Conservation (phyloP, 306 rosid species). For the Trichosanthes cucumerina region DNA sequence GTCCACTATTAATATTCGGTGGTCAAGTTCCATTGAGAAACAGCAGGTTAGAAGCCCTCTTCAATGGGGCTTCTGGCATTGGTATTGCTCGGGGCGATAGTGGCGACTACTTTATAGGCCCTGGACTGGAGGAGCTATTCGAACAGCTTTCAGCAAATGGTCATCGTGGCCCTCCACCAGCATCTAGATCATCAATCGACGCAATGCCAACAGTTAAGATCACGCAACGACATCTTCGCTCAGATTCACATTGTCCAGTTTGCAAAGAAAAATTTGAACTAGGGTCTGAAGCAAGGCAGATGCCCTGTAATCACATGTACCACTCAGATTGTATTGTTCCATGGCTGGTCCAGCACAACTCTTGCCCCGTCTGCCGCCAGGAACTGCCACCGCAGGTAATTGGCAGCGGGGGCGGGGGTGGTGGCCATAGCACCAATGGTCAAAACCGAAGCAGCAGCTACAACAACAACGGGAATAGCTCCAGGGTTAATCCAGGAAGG, state of each 20-base stretch:
- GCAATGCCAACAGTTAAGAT: constrained; percentile 17
- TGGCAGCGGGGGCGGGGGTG: background rate
- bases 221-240: constrained; percentile 14
- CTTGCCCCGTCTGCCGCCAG: constrained; percentile 19
- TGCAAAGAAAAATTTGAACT: constrained; percentile 18
- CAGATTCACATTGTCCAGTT: constrained; percentile 18
- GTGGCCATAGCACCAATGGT: background rate
- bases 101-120: constrained; percentile 15
- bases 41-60: constrained; percentile 13
- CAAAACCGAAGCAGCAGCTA: background rate
- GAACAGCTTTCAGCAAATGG: constrained; percentile 12
- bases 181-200: constrained; percentile 11
- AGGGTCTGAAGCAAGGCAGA: constrained; percentile 16
- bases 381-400: constrained; percentile 14
- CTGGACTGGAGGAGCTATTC: constrained; percentile 17
- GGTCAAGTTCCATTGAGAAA: constrained; percentile 15
- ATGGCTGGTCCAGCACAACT: constrained; percentile 20
- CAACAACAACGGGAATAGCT: background rate
- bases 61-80: constrained; percentile 14
- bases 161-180: constrained; percentile 15
- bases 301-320: constrained; percentile 19
- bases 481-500: constrained; percentile 8
- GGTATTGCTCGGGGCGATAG: constrained; percentile 8
- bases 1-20: constrained; percentile 14
- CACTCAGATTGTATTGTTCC: constrained; percentile 17